Percentiles rank a stretch among this genome's conserved stretches.
phyloP scores from a whole-genome alignment of 345 rosid genomes.

The Melaleuca alternifolia region DNA sequence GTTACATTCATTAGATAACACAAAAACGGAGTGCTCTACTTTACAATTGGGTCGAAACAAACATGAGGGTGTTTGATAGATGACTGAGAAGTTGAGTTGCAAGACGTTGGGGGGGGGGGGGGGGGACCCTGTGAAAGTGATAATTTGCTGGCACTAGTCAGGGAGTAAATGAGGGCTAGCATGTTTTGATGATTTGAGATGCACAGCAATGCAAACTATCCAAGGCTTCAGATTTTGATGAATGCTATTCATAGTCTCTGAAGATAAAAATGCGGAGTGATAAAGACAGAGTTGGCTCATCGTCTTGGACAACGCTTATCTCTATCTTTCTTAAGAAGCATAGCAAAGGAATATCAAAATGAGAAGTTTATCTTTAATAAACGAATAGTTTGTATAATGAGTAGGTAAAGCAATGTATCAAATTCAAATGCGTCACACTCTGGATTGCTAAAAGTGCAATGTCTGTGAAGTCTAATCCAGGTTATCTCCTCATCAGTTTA shows the following conservation, averaged over 20 bases:
- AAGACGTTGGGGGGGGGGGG: background rate
- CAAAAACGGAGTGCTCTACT: background rate
- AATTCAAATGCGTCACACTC: background rate
- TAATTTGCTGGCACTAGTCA: background rate
- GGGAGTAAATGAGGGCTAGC: background rate
- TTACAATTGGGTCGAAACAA: background rate
- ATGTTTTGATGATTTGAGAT: background rate
- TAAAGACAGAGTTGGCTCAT: background rate
- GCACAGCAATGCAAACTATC: background rate
- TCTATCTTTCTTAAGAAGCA: background rate
- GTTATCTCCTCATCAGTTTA: background rate
- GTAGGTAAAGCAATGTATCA: background rate
- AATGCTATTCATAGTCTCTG: background rate
- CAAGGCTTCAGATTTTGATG: background rate
- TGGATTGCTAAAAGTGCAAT: background rate
- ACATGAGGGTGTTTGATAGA: background rate
- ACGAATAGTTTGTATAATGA: background rate
- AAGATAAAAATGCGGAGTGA: background rate
- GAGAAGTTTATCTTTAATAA: background rate
- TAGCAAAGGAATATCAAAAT: background rate
- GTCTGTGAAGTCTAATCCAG: background rate
- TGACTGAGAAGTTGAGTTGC: background rate
- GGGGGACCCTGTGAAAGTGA: background rate
- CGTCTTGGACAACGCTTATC: background rate
- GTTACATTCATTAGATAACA: background rate